phyloP scores from a whole-genome alignment of 495 filamentous ascomycete species.

The Schizothecium vesticola region DNA sequence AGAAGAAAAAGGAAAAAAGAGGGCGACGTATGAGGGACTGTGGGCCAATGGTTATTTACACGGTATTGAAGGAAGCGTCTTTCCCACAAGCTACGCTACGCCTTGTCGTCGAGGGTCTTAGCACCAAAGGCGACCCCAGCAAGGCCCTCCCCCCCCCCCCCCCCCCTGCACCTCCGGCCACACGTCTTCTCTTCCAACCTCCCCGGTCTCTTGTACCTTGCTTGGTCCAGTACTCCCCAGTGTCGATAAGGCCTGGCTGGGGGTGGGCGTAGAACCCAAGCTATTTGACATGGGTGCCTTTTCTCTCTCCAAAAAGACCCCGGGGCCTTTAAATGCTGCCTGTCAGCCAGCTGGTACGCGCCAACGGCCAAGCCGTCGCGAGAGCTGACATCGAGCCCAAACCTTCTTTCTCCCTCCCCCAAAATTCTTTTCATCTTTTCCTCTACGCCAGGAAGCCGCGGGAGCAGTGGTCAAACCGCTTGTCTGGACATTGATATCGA shows the following conservation, averaged over 20 bases:
- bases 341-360: constrained; percentile 19
- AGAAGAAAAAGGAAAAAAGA: constrained; percentile 8
- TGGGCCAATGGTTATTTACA: constrained; percentile 24
- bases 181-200: constrained; percentile 9
- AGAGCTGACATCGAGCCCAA: constrained; percentile 17
- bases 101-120: constrained; percentile 22
- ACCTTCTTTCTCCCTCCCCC: constrained; percentile 6
- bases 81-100: background rate
- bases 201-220: constrained; percentile 5
- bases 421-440: constrained; percentile 6
- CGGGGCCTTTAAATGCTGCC: constrained; percentile 6
- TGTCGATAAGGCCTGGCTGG: constrained; percentile 16
- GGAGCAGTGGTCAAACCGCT: constrained; percentile 8
- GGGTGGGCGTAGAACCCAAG: constrained; percentile 3
- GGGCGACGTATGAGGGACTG: background rate
- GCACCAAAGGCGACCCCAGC: constrained; percentile 17
- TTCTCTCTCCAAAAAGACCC: background rate
- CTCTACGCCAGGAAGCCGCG: constrained; percentile 5
- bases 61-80: constrained; percentile 17
- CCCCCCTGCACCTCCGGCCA: constrained; percentile 23
- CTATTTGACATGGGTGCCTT: constrained; percentile 13
- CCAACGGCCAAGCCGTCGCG: constrained; percentile 11
- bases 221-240: constrained; percentile 1
- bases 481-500: constrained; percentile 5
- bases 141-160: constrained; percentile 20